Evolutionary conservation across 176 grass and related monocot genomes (phyloP).

Genomic region (Zoysia pacifica): DNA sequence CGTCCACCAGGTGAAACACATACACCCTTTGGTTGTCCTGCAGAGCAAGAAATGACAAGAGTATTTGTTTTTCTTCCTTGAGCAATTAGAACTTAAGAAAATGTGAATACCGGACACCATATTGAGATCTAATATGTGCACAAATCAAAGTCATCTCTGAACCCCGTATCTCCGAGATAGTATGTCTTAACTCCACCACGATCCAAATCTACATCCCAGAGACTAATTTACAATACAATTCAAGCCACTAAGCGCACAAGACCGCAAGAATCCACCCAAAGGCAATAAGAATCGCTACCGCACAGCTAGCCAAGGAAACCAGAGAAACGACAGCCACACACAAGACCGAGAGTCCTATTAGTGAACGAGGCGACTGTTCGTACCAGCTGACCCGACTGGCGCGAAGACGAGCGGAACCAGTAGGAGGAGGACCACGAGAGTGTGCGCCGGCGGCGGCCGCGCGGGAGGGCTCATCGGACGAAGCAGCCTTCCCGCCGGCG

Average conservation of each 20-base stretch:
- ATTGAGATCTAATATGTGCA: not conserved
- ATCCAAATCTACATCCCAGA: conserved; percentile 13
- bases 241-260: not conserved
- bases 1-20: conserved; percentile 84
- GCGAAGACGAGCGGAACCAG: conserved; percentile 16
- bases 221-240: conserved; percentile 6
- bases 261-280: conserved; percentile 16
- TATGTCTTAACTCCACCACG: not conserved
- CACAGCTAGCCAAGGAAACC: not conserved
- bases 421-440: not conserved
- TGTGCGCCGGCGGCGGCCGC: not conserved
- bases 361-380: not conserved
- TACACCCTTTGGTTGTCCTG: conserved; percentile 61
- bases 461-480: conserved; percentile 26
- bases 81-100: not conserved
- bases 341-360: conserved; percentile 14
- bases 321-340: not conserved
- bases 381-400: conserved; percentile 43
- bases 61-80: too few relatives aligned
- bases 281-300: not conserved
- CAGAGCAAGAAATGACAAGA: conserved; percentile 24
- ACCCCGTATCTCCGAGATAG: not conserved
- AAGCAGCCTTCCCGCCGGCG: conserved; percentile 1
- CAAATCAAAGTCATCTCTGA: not conserved
- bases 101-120: not conserved